Percentiles rank a stretch among this genome's conserved stretches.
phyloP scores from a whole-genome alignment of 2,329 filamentous ascomycete genomes.

The Aureobasidium vineae region DNA sequence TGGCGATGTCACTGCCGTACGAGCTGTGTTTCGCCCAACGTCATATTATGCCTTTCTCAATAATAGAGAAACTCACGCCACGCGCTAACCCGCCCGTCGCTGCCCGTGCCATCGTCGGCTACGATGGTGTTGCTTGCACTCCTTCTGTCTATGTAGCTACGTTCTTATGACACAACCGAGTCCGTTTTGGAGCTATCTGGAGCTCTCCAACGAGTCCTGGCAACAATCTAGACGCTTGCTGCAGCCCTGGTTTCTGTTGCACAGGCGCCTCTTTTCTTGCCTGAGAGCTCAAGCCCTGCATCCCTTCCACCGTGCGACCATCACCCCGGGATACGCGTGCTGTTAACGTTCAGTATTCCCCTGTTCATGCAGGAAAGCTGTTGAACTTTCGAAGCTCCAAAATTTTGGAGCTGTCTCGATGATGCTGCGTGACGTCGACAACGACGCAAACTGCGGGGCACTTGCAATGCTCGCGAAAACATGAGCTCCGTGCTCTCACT shows the following conservation, averaged over 20 bases:
- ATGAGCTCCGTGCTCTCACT: neutral
- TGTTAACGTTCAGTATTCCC: neutral
- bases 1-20: constrained; percentile 12
- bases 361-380: constrained; percentile 15
- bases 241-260: neutral
- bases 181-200: neutral
- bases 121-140: neutral
- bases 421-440: constrained; percentile 9
- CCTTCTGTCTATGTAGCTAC: constrained; percentile 2
- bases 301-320: neutral
- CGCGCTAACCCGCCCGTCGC: constrained; percentile 1
- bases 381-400: constrained; percentile 3
- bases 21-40: constrained; percentile 7
- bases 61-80: constrained; percentile 19
- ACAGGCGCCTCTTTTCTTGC: neutral
- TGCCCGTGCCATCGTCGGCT: constrained; percentile 5
- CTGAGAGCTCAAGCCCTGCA: neutral
- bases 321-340: constrained; percentile 4
- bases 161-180: neutral
- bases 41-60: constrained; percentile 16
- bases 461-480: neutral
- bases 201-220: neutral
- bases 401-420: constrained; percentile 18
- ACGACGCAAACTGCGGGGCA: constrained; percentile 9
- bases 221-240: neutral